Evolutionary conservation across 2,329 filamentous ascomycete species (phyloP).

Genomic region (Tolypocladium inflatum): DNA sequence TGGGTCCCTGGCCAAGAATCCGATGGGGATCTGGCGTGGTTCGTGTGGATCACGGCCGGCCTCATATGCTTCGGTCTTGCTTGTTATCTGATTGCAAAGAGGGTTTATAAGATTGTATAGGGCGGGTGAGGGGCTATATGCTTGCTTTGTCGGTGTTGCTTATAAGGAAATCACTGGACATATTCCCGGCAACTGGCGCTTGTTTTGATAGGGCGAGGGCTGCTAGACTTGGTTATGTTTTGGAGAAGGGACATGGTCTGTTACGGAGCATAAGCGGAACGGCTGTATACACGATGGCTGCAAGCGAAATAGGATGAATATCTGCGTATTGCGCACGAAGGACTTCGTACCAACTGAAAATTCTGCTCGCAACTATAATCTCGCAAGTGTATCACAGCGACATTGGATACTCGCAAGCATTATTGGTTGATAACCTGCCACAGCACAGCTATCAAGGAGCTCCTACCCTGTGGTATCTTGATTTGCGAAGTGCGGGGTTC

Average conservation of each 20-base stretch:
- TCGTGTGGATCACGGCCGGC: slow-evolving; percentile 63
- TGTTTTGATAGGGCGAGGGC: background rate
- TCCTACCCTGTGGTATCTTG: background rate
- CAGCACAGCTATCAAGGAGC: background rate
- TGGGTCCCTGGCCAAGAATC: slow-evolving; percentile 87
- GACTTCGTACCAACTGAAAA: too few species aligned
- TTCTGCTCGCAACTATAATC: too few species aligned
- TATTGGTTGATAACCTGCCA: background rate
- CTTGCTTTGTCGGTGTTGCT: background rate
- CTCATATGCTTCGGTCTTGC: slow-evolving; percentile 68
- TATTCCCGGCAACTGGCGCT: background rate
- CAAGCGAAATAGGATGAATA: too few species aligned
- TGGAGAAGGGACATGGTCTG: background rate
- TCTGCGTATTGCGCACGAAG: too few species aligned
- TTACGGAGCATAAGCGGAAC: background rate
- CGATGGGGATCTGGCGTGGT: slow-evolving; percentile 68
- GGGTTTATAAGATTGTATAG: slow-evolving; percentile 70
- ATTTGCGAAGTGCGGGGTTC: background rate
- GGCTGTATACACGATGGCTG: background rate
- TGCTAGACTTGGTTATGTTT: background rate
- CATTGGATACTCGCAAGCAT: too few species aligned
- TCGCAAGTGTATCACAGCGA: too few species aligned
- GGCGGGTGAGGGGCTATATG: background rate
- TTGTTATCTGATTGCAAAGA: slow-evolving; percentile 76
- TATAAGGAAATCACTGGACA: background rate